Percentiles rank a stretch among this genome's conserved stretches.
phyloP scores from a whole-genome alignment of 2,329 filamentous ascomycete species.

The Diaporthe vexans region DNA sequence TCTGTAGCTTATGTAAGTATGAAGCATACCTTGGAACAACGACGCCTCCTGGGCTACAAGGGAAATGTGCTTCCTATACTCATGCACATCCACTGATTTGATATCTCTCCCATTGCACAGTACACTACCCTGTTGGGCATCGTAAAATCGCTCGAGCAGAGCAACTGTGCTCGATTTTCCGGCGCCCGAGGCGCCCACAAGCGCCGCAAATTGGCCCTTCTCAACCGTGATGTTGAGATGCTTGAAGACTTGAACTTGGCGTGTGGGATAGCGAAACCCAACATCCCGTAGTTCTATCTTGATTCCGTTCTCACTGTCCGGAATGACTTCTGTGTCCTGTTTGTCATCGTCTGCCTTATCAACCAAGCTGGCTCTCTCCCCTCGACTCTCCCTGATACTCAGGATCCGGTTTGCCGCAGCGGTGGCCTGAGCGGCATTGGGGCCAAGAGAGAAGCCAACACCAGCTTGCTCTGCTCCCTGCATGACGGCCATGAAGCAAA shows the following conservation, averaged over 20 bases:
- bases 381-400: constrained; percentile 58
- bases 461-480: constrained; percentile 78
- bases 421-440: constrained; percentile 72
- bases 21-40: constrained; percentile 71
- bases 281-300: constrained; percentile 70
- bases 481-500: constrained; percentile 76
- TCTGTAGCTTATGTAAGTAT: neutral
- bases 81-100: constrained; percentile 67
- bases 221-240: constrained; percentile 74
- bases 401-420: constrained; percentile 73
- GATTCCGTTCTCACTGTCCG: constrained; percentile 63
- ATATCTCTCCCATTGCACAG: constrained; percentile 75
- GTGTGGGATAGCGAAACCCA: constrained; percentile 72
- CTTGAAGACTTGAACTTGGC: constrained; percentile 69
- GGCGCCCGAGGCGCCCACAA: constrained; percentile 79
- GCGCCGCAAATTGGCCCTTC: constrained; percentile 78
- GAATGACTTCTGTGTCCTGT: constrained; percentile 52
- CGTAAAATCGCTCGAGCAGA: constrained; percentile 79
- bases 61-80: constrained; percentile 75
- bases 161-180: constrained; percentile 81
- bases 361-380: constrained; percentile 8
- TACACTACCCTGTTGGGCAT: constrained; percentile 74
- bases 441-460: constrained; percentile 76
- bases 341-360: constrained; percentile 44
- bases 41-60: constrained; percentile 83